Conservation (phyloP, 176 grass and related monocot species). For the Aegilops umbellulata region DNA sequence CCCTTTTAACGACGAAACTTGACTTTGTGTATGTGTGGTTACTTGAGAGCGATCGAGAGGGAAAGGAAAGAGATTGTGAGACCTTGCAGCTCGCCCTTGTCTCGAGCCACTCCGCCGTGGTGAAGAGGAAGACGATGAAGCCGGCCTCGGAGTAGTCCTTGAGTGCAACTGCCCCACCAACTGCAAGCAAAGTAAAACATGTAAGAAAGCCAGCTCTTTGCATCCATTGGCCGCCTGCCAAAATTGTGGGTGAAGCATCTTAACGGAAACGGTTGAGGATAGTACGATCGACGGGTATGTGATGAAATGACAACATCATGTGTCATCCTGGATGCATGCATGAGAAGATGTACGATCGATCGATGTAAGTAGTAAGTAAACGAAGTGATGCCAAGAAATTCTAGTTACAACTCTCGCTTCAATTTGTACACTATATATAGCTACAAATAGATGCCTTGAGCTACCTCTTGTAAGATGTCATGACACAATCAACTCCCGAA, state of each 20-base stretch:
- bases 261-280: background rate
- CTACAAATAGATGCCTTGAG: background rate
- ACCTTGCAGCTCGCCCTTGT: constrained; percentile 84
- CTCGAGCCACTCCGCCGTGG: constrained; percentile 90
- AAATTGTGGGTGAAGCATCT: background rate
- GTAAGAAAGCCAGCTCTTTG: background rate
- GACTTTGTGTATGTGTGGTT: no score
- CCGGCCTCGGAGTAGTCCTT: constrained; percentile 85
- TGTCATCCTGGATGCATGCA: background rate
- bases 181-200: constrained; percentile 41
- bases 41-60: no score
- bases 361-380: background rate
- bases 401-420: background rate
- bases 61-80: background rate
- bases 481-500: background rate
- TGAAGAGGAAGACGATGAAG: constrained; percentile 90
- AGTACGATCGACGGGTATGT: background rate
- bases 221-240: constrained; percentile 1
- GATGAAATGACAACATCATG: constrained; percentile 14
- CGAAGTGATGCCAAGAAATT: background rate
- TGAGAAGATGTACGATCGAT: background rate
- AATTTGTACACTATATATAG: background rate
- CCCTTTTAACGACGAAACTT: no score
- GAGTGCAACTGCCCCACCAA: constrained; percentile 83
- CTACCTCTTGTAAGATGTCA: no score